phyloP scores from a whole-genome alignment of 2,329 filamentous ascomycete genomes.

The Stachybotrys echinatus region DNA sequence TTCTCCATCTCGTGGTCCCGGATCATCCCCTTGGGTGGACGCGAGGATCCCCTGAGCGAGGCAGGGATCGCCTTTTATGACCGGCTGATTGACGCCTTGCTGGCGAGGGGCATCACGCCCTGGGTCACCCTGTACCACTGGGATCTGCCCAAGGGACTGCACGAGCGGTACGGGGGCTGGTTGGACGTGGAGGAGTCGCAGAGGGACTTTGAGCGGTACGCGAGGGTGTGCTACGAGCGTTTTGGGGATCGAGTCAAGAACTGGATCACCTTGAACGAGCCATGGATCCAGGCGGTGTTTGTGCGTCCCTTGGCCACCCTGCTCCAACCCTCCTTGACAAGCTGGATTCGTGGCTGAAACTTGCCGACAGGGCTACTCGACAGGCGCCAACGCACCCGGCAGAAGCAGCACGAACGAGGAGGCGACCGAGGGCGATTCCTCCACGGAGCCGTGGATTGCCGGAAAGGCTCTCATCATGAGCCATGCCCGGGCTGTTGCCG shows the following conservation, averaged over 20 bases:
- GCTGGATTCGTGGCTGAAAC: too few relatives aligned
- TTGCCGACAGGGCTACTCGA: constrained; percentile 26
- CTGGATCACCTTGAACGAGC: constrained; percentile 26
- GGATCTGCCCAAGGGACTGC: constrained; percentile 32
- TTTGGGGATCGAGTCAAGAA: constrained; percentile 26
- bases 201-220: constrained; percentile 17
- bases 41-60: constrained; percentile 54
- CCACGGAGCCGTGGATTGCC: constrained; percentile 30
- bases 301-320: constrained; percentile 5
- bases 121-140: constrained; percentile 57
- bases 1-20: constrained; percentile 61
- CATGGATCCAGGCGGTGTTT: constrained; percentile 17
- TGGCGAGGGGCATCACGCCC: constrained; percentile 48
- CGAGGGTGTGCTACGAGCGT: constrained; percentile 15
- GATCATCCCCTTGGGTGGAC: constrained; percentile 55
- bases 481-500: constrained; percentile 24
- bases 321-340: too few relatives aligned
- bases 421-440: constrained; percentile 19
- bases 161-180: constrained; percentile 17
- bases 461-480: constrained; percentile 29
- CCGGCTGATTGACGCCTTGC: constrained; percentile 49
- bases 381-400: constrained; percentile 27
- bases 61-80: constrained; percentile 52
- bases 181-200: constrained; percentile 12
- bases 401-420: constrained; percentile 18